Percentiles rank a stretch among this genome's conserved stretches.
These are phyloP conservation scores for Urochloa ruziziensis DNA, from an alignment of 176 grass and related monocot species.

Conservation along the genomic window DNA sequence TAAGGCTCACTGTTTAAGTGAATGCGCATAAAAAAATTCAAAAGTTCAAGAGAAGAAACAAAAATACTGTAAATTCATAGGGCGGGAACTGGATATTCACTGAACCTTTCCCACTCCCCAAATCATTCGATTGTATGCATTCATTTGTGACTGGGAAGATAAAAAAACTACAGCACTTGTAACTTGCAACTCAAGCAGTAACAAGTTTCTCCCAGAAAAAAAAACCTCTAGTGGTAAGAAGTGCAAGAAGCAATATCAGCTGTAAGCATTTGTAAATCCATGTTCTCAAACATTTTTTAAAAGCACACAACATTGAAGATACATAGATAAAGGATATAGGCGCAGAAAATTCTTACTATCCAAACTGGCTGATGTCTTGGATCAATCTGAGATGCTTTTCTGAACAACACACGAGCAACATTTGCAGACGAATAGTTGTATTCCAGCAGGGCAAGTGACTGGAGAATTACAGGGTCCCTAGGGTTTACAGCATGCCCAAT, in stretches of 20 bases:
- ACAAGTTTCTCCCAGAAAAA: background rate
- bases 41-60: background rate
- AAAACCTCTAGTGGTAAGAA: background rate
- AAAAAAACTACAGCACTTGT: constrained; percentile 5
- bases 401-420: constrained; percentile 76
- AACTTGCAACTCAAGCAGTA: background rate
- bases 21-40: background rate
- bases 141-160: background rate
- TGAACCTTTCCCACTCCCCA: background rate
- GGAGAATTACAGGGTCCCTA: constrained; percentile 87
- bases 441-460: constrained; percentile 93
- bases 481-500: constrained; percentile 93
- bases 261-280: background rate
- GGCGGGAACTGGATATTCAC: background rate
- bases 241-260: background rate
- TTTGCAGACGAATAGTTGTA: constrained; percentile 74
- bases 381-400: constrained; percentile 90
- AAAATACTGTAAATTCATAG: background rate
- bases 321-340: constrained; percentile 6
- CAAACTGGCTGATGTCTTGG: constrained; percentile 92
- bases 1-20: background rate
- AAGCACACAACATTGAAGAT: background rate
- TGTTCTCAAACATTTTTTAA: background rate
- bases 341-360: constrained; percentile 67
- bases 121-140: background rate